These are phyloP conservation scores for Talaromyces thailandensis DNA, from an alignment of 495 filamentous ascomycete species.

Conservation along the genomic window DNA sequence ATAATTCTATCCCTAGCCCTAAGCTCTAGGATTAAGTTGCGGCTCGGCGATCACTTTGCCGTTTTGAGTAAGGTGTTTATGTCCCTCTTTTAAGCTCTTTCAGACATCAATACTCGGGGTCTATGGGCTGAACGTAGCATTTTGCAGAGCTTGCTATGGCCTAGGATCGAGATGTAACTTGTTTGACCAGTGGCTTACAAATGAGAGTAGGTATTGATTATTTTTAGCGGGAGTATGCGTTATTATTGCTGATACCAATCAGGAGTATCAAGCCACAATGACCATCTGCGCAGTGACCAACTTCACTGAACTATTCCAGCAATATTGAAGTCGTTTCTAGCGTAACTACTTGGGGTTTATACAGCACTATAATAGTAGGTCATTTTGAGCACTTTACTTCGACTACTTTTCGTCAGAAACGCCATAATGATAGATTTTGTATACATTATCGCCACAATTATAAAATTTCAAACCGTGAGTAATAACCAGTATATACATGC, in stretches of 20 bases:
- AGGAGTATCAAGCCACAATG: neutral
- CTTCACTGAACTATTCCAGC: no score
- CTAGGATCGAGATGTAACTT: no score
- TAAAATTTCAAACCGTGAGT: no score
- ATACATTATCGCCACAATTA: neutral
- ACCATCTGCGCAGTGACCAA: neutral
- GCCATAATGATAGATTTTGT: neutral
- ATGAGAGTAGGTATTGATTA: no score
- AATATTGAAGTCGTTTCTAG: no score
- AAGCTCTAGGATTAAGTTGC: neutral
- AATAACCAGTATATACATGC: neutral
- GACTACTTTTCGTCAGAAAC: neutral
- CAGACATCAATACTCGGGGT: no score
- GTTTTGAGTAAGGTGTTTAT: neutral
- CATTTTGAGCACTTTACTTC: no score
- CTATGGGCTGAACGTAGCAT: neutral
- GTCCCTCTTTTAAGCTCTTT: neutral
- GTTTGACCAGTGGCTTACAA: no score
- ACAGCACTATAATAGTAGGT: no score
- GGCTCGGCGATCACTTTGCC: neutral
- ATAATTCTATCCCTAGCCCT: neutral
- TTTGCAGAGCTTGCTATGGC: neutral
- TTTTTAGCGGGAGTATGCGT: no score
- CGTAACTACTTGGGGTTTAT: no score
- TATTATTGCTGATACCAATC: neutral